Evolutionary conservation across 2,329 filamentous ascomycete genomes (phyloP).

Genomic region (Diaporthe citri): DNA sequence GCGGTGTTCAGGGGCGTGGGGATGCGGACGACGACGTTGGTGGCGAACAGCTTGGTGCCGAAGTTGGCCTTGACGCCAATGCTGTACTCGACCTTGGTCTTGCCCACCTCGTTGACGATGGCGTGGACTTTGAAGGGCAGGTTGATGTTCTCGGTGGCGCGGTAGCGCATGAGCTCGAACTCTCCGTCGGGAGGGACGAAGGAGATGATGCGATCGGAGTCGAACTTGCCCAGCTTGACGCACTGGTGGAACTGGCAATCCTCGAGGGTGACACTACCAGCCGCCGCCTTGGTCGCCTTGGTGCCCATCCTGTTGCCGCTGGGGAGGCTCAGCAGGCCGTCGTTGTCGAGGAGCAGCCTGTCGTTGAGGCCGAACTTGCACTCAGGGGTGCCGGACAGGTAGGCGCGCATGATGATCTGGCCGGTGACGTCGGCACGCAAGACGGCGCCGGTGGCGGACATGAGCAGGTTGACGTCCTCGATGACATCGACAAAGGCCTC

Average conservation of each 20-base stretch:
- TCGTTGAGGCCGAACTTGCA: constrained; percentile 99
- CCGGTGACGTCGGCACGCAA: constrained; percentile 96
- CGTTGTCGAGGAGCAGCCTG: constrained; percentile 87
- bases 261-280: constrained; percentile 94
- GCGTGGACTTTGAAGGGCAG: constrained; percentile 98
- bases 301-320: constrained; percentile 83
- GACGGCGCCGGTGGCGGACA: constrained; percentile 97
- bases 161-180: constrained; percentile 98
- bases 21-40: constrained; percentile 93
- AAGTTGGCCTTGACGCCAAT: constrained; percentile 98
- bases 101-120: constrained; percentile 97
- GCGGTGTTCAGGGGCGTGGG: constrained; percentile 97
- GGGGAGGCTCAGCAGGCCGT: constrained; percentile 74
- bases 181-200: constrained; percentile 98
- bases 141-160: constrained; percentile 98
- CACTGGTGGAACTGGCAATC: constrained; percentile 99
- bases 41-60: constrained; percentile 94
- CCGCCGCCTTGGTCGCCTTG: constrained; percentile 94
- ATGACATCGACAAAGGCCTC: constrained; percentile 99
- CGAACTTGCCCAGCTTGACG: constrained; percentile 96
- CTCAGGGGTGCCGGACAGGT: constrained; percentile 94
- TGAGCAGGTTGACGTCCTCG: constrained; percentile 97
- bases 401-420: constrained; percentile 98
- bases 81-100: constrained; percentile 98
- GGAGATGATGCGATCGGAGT: constrained; percentile 95